Base-by-base conservation (phyloP, 306 rosid species). In the Phaseolus lunatus region DNA sequence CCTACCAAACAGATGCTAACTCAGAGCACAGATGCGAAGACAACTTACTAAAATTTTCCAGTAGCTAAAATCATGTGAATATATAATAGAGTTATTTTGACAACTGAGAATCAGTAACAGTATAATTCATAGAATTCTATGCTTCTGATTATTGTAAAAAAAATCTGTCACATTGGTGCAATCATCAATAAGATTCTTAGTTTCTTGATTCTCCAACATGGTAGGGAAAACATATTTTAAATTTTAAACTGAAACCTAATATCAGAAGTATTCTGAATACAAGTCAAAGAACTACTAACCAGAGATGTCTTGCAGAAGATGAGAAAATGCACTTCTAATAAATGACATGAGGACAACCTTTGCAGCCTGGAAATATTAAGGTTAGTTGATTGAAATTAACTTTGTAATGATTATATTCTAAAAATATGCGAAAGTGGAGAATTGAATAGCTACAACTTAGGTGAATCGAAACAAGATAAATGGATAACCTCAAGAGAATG, bases 401-500 rank as follows among this genome's bases (percentile, higher is more conserved):
- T 61, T 49, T 2, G 53, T 56, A 57, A 35, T 73, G 27, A 83
- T 49, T 39, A 76, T 61, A 65, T 47, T 52, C 41, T 29, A 14
- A 56, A 75, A 37, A 45, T 45, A 31, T 22, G 56, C 73, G 67
- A 48, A 11, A 31, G 12, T 43, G 67, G 49, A 57, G 72, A 57
- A 19, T 75, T 49, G 37, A 77, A 83, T 70, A 69, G 48, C 66
- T 48, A 77, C 31, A 58, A 27, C 39, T 64, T n/a, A 48, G 58
- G 66, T 31, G 78, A 73, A 73, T 45, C 66, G 57, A 62, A 75
- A 58, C 68, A 78, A 52, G 65, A 10, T 65, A 9, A 67, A 73
- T 53, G 77, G 35, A 84, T 67, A 52, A 92, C 97, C 97, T 92
- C 90, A 82, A 90, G 72, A 76, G 93, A 88, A 80, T 84, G 85